A percentile compares a stretch with the other conserved stretches of the same genome.
These are phyloP conservation scores for Corylus americana DNA, from an alignment of 306 rosid species.

Conservation along the genomic window DNA sequence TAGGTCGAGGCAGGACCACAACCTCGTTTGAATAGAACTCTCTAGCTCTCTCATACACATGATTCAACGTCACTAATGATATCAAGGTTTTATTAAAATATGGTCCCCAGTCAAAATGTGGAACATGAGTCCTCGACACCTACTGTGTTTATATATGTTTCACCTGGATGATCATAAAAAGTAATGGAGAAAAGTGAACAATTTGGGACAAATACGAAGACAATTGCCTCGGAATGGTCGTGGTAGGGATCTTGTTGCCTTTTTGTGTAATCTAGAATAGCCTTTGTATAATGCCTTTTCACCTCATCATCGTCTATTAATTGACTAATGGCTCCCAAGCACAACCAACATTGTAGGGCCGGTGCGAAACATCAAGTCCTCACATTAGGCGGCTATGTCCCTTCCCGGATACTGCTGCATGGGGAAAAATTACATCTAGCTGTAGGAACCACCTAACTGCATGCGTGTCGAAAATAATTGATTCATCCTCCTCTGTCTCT, in stretches of 20 bases:
- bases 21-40: conserved; percentile 39
- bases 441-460: conserved; percentile 13
- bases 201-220: conserved; percentile 61
- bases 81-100: conserved; percentile 17
- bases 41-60: conserved; percentile 11
- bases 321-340: conserved; percentile 38
- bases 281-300: conserved; percentile 45
- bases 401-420: conserved; percentile 51
- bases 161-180: conserved; percentile 28
- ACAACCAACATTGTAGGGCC: conserved; percentile 65
- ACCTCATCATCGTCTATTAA: conserved; percentile 30
- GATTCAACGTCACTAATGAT: conserved; percentile 9
- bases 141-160: conserved; percentile 46
- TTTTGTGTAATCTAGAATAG: conserved; percentile 21
- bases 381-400: conserved; percentile 43
- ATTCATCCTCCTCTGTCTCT: too few relatives aligned
- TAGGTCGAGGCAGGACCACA: conserved; percentile 48
- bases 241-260: conserved; percentile 71
- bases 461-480: background rate
- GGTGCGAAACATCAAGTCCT: conserved; percentile 53
- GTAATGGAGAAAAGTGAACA: conserved; percentile 56
- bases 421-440: conserved; percentile 23
- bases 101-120: conserved; percentile 36
- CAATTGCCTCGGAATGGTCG: conserved; percentile 50
- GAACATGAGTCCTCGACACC: conserved; percentile 67